Conservation (phyloP, 2,329 filamentous ascomycete species). For the Phaeosphaeriaceae sp. region DNA sequence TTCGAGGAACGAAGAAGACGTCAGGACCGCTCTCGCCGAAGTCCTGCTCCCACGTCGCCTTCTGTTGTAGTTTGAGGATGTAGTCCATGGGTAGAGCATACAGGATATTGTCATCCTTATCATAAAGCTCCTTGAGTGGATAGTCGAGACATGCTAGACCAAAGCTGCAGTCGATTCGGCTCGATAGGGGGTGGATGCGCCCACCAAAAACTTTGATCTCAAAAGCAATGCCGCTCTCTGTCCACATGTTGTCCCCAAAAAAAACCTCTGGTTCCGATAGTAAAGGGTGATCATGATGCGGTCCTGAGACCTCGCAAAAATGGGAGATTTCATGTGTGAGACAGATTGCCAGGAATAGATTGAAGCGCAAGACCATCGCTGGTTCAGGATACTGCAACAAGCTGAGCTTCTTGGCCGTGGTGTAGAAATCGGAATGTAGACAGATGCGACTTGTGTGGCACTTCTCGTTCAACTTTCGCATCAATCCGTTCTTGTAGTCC, state of each 20-base stretch:
- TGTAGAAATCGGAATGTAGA: conserved; percentile 50
- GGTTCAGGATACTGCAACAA: conserved; percentile 46
- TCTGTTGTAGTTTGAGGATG: conserved; percentile 46
- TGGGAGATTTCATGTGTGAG: conserved; percentile 50
- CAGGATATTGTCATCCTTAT: conserved; percentile 46
- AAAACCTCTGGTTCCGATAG: conserved; percentile 47
- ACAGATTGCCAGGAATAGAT: conserved; percentile 48
- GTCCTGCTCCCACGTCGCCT: conserved; percentile 47
- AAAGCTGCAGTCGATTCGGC: conserved; percentile 48
- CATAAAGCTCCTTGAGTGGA: conserved; percentile 44
- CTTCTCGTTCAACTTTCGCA: conserved; percentile 44
- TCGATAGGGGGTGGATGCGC: conserved; percentile 47
- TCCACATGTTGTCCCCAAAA: conserved; percentile 50
- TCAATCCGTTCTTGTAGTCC: conserved; percentile 46
- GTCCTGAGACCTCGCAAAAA: conserved; percentile 49
- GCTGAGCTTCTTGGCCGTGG: conserved; percentile 48
- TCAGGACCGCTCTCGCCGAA: conserved; percentile 28
- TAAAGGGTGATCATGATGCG: conserved; percentile 44
- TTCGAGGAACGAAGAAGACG: conserved; percentile 48
- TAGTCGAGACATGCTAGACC: conserved; percentile 47
- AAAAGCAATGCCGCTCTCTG: conserved; percentile 49
- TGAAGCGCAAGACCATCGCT: conserved; percentile 50
- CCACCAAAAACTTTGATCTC: conserved; percentile 50
- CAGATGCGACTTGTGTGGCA: conserved; percentile 48
- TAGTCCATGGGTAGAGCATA: conserved; percentile 51